Evolutionary conservation across 2,329 filamentous ascomycete genomes (phyloP), one percentile per base, ranked within the genome.

Genomic region (Fusarium sp.): DNA sequence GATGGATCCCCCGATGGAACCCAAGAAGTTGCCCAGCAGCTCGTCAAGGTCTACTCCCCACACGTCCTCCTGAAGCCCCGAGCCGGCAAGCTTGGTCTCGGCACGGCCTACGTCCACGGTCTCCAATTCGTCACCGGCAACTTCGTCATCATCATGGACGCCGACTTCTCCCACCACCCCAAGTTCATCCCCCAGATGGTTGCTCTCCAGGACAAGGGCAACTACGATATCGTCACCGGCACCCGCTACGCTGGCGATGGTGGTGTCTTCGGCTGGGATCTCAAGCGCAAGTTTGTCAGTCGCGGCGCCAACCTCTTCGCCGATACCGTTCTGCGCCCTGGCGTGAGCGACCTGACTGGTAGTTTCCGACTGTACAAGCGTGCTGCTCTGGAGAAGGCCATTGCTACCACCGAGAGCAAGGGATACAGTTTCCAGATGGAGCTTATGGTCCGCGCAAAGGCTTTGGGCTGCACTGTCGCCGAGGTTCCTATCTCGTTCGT

Each of bases 371-470:
- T 99, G 78, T 99, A 99, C 81, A 98, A 97, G 89, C 94, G 91
- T 82, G 83, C 85, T 62, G 93, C 97, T 65, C 81, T 99, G 76
- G 88, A 97, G 79, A 94, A 93, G 84, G 93, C 97, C 60, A 97
- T 99, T 74, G 84, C 86, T 76, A 93, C 87, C 80, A 97, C 94
- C 10, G 91, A 97, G 85, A 96, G 93, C 78, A 97, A 98, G 83
- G 96, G 96, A 4, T 99, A 98, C 80, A 95, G 92, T 40, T 99
- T 99, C 85, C 96, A 99, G 88, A 99, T 99, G 96, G 95, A 97
- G 86, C 92, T 99, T 89, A 98, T 97, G 90, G 95, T 98, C 10
- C 87, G 94, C 65, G 96, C 96, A 33, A 97, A 97, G 88, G 92
- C 92, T 17, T 94, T 97, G 92, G 95, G 96, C 1, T 97, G 88